Evolutionary conservation across 306 rosid genomes (phyloP).

Genomic region (Medicago lupulina): DNA sequence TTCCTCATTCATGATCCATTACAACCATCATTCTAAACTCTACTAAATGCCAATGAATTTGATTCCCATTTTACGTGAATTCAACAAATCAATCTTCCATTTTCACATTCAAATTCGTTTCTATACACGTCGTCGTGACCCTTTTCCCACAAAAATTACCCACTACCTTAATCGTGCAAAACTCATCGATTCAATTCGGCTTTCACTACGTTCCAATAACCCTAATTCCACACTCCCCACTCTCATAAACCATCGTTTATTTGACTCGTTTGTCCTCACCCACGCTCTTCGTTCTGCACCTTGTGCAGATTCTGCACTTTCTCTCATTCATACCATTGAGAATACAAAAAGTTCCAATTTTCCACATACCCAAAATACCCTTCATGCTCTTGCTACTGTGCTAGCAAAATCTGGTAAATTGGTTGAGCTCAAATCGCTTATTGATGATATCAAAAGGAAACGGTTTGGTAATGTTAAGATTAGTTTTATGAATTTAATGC

Average conservation of each 20-base stretch:
- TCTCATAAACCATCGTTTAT: constrained; percentile 54
- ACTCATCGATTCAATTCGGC: constrained; percentile 78
- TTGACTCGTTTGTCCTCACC: constrained; percentile 72
- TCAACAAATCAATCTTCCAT: constrained; percentile 44
- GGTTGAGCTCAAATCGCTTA: constrained; percentile 59
- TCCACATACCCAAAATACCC: constrained; percentile 67
- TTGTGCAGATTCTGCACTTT: constrained; percentile 71
- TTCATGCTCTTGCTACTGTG: constrained; percentile 74
- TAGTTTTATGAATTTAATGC: constrained; percentile 71
- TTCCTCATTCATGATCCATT: background rate
- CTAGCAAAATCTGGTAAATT: constrained; percentile 63
- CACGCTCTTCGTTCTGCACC: constrained; percentile 80
- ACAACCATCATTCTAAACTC: background rate
- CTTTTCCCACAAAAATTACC: constrained; percentile 68
- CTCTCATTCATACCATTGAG: constrained; percentile 51
- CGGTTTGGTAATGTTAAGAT: constrained; percentile 51
- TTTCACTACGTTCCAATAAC: constrained; percentile 57
- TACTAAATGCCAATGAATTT: constrained; percentile 43
- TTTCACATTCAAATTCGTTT: constrained; percentile 48
- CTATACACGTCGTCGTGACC: constrained; percentile 56
- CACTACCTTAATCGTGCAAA: constrained; percentile 82
- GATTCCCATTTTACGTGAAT: constrained; percentile 36
- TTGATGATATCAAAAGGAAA: constrained; percentile 53
- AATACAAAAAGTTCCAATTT: constrained; percentile 39
- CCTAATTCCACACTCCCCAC: constrained; percentile 58